phyloP scores from a whole-genome alignment of 306 rosid species.

The Vigna reflexopilosa region DNA sequence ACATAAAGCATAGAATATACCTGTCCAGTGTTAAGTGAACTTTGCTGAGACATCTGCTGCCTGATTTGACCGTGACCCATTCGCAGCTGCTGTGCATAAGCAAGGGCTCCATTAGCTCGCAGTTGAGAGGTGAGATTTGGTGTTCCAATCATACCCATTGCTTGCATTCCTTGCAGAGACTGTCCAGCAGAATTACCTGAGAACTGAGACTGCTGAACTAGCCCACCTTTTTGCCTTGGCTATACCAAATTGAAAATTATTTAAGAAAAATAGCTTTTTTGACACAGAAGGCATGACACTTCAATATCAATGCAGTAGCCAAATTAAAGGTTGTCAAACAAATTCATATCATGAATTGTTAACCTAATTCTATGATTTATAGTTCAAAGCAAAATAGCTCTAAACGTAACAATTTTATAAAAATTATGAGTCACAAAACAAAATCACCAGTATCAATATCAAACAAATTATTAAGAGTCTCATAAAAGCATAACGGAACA shows the following conservation, averaged over 20 bases:
- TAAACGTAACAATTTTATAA: background rate
- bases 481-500: background rate
- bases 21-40: slow-evolving; percentile 68
- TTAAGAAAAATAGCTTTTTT: slow-evolving; percentile 29
- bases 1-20: slow-evolving; percentile 51
- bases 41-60: slow-evolving; percentile 85
- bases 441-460: too few relatives aligned
- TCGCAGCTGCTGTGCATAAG: slow-evolving; percentile 82
- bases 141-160: slow-evolving; percentile 82
- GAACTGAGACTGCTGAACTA: slow-evolving; percentile 84
- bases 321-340: background rate
- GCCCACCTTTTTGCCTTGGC: slow-evolving; percentile 87
- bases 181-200: slow-evolving; percentile 75
- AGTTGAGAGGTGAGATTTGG: slow-evolving; percentile 71
- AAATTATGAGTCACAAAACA: background rate
- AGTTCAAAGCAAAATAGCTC: background rate
- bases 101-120: slow-evolving; percentile 69
- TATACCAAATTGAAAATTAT: slow-evolving; percentile 53
- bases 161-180: slow-evolving; percentile 87
- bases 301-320: slow-evolving; percentile 1
- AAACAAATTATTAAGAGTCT: background rate
- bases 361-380: background rate
- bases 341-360: background rate
- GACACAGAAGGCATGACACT: background rate
- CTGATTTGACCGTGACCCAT: slow-evolving; percentile 75